These are phyloP conservation scores for Arabidopsis suecica DNA, from an alignment of 345 rosid genomes.

Conservation along the genomic window DNA sequence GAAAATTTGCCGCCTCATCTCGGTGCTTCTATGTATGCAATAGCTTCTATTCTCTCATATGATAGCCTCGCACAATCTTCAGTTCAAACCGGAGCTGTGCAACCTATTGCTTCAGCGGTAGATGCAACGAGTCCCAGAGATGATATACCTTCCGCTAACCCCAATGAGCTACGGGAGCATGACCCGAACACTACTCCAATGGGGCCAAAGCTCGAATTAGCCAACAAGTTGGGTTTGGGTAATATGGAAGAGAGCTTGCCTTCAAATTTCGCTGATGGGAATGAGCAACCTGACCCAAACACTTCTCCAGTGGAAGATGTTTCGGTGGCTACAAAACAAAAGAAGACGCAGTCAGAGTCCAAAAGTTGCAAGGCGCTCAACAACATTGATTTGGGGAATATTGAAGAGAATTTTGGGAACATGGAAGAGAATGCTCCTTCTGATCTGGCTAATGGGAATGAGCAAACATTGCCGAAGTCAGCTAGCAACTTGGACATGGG, in stretches of 20 bases:
- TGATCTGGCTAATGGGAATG: background rate
- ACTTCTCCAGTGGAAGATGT: conserved; percentile 24
- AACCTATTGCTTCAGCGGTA: conserved; percentile 26
- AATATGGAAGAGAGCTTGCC: conserved; percentile 32
- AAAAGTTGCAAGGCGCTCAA: background rate
- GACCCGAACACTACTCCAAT: conserved; percentile 28
- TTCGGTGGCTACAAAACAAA: background rate
- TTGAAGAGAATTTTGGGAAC: conserved; percentile 1
- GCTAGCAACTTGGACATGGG: background rate
- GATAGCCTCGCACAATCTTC: conserved; percentile 62
- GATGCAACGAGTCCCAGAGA: conserved; percentile 32
- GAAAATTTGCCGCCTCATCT: conserved; percentile 67
- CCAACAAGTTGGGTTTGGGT: conserved; percentile 19
- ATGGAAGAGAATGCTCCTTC: conserved; percentile 12
- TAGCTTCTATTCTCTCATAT: conserved; percentile 62
- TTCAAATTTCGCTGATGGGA: conserved; percentile 27
- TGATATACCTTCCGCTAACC: background rate
- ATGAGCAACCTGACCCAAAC: conserved; percentile 15
- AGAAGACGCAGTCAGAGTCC: conserved; percentile 20
- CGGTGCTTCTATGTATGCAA: conserved; percentile 63
- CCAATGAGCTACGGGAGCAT: conserved; percentile 5
- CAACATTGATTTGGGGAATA: conserved; percentile 17
- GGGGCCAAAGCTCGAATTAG: conserved; percentile 9
- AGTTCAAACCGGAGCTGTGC: conserved; percentile 11
- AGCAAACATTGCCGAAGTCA: background rate